Evolutionary conservation across 2,329 filamentous ascomycete species (phyloP), one percentile per base, ranked within the genome.

Genomic region (Rosellinia necatrix): DNA sequence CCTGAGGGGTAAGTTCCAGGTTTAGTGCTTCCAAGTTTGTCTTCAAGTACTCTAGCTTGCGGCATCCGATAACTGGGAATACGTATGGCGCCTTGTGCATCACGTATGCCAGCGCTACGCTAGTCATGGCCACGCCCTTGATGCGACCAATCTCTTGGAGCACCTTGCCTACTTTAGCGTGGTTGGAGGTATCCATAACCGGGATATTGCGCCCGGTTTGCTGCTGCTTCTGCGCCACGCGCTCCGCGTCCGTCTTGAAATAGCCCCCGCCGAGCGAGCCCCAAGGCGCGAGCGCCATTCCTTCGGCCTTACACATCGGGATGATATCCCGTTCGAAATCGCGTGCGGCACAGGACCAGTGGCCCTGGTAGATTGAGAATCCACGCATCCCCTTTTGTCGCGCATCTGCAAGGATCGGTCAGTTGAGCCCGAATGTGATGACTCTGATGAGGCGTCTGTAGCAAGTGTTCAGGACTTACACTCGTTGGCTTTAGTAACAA

Each of bases 251-350:
- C 44, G 74, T 71, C 66, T 80, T 76, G 68, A 81, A 78, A 49
- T 73, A 71, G 41, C 81, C 81, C 72, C 70, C 76, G 22, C 81
- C 81, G 3, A 85, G 70, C 1, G 78, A 79, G 43, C 82, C 84
- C 82, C 83, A 89, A 1, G 82, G 82, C 0, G 77, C 78, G 5
- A 86, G 67, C 0, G 76, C 72, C 83, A 88, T 87, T 29, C 85
- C 85, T 64, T 88, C 82, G 27, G 79, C 76, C 30, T 76, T 75
- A 29, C 73, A 77, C 86, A 89, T 89, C 27, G 84, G 84, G 30
- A 89, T 77, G 64, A 88, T 85, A 15, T 88, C 85, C 19, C 84
- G 78, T 72, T 88, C 85, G 49, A 89, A 82, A 68, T 91, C 87
- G 19, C 88, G 81, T n/a, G 75, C 66, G 0, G 81, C 78, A 8